These are phyloP conservation scores for Pseudogymnoascus sp. DNA, from an alignment of 2,329 filamentous ascomycete species.

Conservation along the genomic window DNA sequence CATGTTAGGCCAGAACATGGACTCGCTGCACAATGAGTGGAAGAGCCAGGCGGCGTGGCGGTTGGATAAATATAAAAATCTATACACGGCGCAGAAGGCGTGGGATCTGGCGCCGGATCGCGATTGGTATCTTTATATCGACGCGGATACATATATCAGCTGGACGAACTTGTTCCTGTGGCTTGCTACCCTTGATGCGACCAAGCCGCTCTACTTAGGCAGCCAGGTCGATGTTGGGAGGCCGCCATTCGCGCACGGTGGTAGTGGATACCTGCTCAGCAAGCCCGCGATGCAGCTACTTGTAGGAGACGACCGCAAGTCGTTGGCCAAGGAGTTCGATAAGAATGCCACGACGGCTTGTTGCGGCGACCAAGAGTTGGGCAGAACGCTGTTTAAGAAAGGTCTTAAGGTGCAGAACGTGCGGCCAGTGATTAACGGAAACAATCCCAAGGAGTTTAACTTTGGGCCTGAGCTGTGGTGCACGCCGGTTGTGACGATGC, in stretches of 20 bases:
- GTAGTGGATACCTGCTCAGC: slow-evolving; percentile 46
- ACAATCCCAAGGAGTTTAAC: slow-evolving; percentile 43
- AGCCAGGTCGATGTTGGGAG: slow-evolving; percentile 36
- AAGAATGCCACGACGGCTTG: slow-evolving; percentile 32
- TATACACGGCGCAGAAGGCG: slow-evolving; percentile 49
- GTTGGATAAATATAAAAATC: slow-evolving; percentile 54
- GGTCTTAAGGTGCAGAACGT: slow-evolving; percentile 33
- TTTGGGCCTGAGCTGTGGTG: slow-evolving; percentile 40
- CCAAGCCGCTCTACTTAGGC: slow-evolving; percentile 40
- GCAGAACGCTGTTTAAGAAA: slow-evolving; percentile 39
- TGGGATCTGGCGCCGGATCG: slow-evolving; percentile 41
- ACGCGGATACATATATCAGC: slow-evolving; percentile 49
- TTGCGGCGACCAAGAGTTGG: slow-evolving; percentile 45
- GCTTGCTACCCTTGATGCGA: slow-evolving; percentile 36
- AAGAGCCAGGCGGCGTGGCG: slow-evolving; percentile 37
- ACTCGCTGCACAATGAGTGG: not conserved
- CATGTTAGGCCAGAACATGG: slow-evolving; percentile 36
- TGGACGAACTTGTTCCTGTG: slow-evolving; percentile 44
- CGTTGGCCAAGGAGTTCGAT: slow-evolving; percentile 33
- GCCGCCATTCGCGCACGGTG: slow-evolving; percentile 45
- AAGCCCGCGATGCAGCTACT: slow-evolving; percentile 42
- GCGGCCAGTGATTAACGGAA: slow-evolving; percentile 47
- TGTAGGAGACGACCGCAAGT: slow-evolving; percentile 30
- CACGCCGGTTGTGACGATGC: slow-evolving; percentile 47
- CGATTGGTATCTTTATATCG: slow-evolving; percentile 53